Evolutionary conservation across 2,329 filamentous ascomycete species (phyloP).

Genomic region (Paramyrothecium sp.): DNA sequence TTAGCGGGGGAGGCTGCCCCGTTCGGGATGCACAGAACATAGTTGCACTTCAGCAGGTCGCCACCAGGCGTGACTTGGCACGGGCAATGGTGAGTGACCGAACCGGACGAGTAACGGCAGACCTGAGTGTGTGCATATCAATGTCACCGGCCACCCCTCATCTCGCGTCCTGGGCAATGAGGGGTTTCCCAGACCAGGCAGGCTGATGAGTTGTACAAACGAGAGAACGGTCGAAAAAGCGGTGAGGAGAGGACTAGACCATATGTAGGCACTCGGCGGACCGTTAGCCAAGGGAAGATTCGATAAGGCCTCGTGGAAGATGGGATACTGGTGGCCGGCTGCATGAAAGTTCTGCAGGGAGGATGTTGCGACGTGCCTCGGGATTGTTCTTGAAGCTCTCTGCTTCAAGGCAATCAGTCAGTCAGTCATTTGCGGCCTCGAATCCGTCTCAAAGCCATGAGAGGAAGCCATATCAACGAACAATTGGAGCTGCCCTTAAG

Average conservation of each 20-base stretch:
- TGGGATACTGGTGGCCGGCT: too few relatives aligned
- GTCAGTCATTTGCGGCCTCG: too few relatives aligned
- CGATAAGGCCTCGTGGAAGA: too few relatives aligned
- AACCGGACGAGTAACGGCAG: background rate
- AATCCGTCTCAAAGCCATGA: too few relatives aligned
- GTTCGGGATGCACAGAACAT: background rate
- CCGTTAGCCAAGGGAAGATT: too few relatives aligned
- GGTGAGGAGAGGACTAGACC: constrained; percentile 2
- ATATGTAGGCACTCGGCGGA: background rate
- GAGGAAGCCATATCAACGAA: too few relatives aligned
- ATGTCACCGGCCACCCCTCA: background rate
- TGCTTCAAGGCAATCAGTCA: too few relatives aligned
- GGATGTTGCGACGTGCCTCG: too few relatives aligned
- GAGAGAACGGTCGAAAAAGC: constrained; percentile 1
- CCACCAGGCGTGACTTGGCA: background rate
- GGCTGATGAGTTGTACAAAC: background rate
- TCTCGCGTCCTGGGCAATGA: background rate
- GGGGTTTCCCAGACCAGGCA: background rate
- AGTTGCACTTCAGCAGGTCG: background rate
- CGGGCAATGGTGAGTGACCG: background rate
- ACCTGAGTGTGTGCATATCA: background rate
- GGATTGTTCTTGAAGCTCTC: too few relatives aligned
- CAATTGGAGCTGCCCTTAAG: too few relatives aligned
- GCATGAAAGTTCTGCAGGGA: too few relatives aligned
- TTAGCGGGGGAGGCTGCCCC: background rate